These are phyloP conservation scores for Dispira simplex DNA, from an alignment of 192 early-diverging fungal species.

Conservation along the genomic window DNA sequence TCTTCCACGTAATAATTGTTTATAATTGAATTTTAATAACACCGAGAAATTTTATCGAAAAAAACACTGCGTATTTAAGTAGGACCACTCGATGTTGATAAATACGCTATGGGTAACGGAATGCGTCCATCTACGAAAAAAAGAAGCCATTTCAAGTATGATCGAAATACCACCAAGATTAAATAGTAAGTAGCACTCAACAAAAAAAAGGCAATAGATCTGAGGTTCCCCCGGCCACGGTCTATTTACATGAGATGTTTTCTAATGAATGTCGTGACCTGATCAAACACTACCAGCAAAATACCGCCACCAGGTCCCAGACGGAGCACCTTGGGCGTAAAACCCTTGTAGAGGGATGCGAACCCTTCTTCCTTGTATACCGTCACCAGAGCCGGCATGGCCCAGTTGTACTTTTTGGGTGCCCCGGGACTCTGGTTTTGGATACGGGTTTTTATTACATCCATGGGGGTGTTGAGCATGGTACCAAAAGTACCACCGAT, in stretches of 20 bases:
- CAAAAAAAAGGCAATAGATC: too few relatives aligned
- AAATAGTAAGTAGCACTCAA: too few relatives aligned
- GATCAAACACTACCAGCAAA: slow-evolving; percentile 81
- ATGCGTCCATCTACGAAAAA: too few relatives aligned
- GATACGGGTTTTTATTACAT: slow-evolving; percentile 94
- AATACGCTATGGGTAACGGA: too few relatives aligned
- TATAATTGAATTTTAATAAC: too few relatives aligned
- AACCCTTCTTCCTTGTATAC: slow-evolving; percentile 83
- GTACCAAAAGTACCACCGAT: slow-evolving; percentile 91
- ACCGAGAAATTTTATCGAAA: too few relatives aligned
- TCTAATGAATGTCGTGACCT: slow-evolving; percentile 71
- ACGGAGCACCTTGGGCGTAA: slow-evolving; percentile 87
- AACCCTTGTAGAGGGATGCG: slow-evolving; percentile 85
- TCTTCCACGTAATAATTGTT: too few relatives aligned
- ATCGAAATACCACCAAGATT: too few relatives aligned
- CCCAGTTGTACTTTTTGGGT: slow-evolving; percentile 79
- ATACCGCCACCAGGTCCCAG: slow-evolving; percentile 80
- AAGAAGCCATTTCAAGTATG: too few relatives aligned
- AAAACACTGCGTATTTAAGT: too few relatives aligned
- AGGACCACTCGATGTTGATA: too few relatives aligned
- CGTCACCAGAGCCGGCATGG: slow-evolving; percentile 54
- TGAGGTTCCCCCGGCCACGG: neutral
- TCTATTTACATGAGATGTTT: slow-evolving; percentile 44
- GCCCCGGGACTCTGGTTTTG: slow-evolving; percentile 64
- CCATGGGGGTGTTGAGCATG: slow-evolving; percentile 84